Percentiles rank a stretch among this genome's conserved stretches.
Conservation (phyloP, 2,329 filamentous ascomycete species). For the Verticillium nubilum region DNA sequence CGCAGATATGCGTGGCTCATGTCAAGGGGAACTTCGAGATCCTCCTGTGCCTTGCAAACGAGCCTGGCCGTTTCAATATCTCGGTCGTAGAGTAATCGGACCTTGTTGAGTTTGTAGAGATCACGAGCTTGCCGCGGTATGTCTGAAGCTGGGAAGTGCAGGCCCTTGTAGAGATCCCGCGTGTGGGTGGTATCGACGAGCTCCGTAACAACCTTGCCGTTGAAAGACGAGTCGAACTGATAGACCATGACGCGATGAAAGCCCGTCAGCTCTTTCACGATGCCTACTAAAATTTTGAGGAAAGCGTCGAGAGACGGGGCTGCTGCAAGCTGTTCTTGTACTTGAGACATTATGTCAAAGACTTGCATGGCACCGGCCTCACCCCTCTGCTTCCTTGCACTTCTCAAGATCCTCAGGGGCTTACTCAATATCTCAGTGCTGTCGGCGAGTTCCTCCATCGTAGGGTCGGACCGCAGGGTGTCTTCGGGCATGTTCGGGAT, state of each 20-base stretch:
- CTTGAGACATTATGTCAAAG: conserved; percentile 87
- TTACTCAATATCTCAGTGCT: conserved; percentile 73
- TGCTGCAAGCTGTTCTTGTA: conserved; percentile 77
- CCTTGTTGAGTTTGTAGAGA: conserved; percentile 87
- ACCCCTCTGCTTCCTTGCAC: conserved; percentile 67
- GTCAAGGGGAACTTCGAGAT: conserved; percentile 71
- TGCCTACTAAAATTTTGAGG: conserved; percentile 74
- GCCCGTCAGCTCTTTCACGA: conserved; percentile 83
- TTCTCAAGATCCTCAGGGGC: conserved; percentile 70
- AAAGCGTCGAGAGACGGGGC: conserved; percentile 67
- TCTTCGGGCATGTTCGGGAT: conserved; percentile 64
- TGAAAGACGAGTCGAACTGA: conserved; percentile 78
- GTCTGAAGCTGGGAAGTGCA: conserved; percentile 84
- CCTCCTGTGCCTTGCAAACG: conserved; percentile 70
- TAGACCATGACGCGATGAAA: conserved; percentile 94
- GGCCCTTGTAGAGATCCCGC: conserved; percentile 77
- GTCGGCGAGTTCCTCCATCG: conserved; percentile 65
- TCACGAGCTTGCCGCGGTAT: conserved; percentile 82
- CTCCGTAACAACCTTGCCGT: conserved; percentile 83
- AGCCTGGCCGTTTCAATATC: conserved; percentile 74
- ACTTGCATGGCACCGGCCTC: conserved; percentile 84
- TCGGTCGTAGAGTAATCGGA: conserved; percentile 80
- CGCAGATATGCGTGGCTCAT: conserved; percentile 80
- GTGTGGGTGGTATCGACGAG: conserved; percentile 75
- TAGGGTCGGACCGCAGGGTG: conserved; percentile 68